phyloP scores from a whole-genome alignment of 441 rosid species.

The Arabidopsis lyrata region DNA sequence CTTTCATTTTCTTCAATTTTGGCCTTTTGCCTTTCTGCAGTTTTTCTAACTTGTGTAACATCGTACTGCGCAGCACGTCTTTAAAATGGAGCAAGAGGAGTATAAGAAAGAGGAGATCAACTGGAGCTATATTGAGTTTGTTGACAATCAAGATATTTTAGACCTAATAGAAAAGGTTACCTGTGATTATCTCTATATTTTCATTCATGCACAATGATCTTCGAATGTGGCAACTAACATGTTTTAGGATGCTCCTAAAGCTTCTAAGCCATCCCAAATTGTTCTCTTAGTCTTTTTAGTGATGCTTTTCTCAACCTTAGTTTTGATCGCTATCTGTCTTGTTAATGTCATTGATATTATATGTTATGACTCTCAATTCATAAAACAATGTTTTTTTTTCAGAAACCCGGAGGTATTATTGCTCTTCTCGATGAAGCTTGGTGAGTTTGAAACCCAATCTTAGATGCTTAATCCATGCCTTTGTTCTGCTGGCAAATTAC shows the following conservation, averaged over 20 bases:
- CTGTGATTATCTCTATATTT: slow-evolving; percentile 6
- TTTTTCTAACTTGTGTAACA: slow-evolving; percentile 21
- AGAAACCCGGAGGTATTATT: slow-evolving; percentile 99
- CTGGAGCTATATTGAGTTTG: slow-evolving; percentile 98
- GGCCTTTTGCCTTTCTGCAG: slow-evolving; percentile 5
- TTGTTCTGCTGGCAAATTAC: not conserved
- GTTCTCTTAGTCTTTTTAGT: not conserved
- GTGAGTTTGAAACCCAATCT: slow-evolving; percentile 54
- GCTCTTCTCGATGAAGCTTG: slow-evolving; percentile 99
- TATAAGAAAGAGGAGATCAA: slow-evolving; percentile 87
- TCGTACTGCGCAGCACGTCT: slow-evolving; percentile 77
- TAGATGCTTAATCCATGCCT: slow-evolving; percentile 2
- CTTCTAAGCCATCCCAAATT: slow-evolving; percentile 5
- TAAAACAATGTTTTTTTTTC: slow-evolving; percentile 40
- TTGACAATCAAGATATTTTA: slow-evolving; percentile 91
- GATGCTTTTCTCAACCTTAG: slow-evolving; percentile 4
- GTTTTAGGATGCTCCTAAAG: slow-evolving; percentile 20
- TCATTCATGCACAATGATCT: slow-evolving; percentile 11
- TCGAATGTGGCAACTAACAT: slow-evolving; percentile 5
- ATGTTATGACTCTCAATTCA: slow-evolving; percentile 10
- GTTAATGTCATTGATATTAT: slow-evolving; percentile 15
- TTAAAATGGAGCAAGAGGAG: slow-evolving; percentile 99
- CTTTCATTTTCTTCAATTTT: slow-evolving; percentile 23
- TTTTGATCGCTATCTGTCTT: slow-evolving; percentile 17
- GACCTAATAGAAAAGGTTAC: slow-evolving; percentile 95